Evolutionary conservation across 2,329 filamentous ascomycete species (phyloP).

Genomic region (Thielaviopsis cerberus): DNA sequence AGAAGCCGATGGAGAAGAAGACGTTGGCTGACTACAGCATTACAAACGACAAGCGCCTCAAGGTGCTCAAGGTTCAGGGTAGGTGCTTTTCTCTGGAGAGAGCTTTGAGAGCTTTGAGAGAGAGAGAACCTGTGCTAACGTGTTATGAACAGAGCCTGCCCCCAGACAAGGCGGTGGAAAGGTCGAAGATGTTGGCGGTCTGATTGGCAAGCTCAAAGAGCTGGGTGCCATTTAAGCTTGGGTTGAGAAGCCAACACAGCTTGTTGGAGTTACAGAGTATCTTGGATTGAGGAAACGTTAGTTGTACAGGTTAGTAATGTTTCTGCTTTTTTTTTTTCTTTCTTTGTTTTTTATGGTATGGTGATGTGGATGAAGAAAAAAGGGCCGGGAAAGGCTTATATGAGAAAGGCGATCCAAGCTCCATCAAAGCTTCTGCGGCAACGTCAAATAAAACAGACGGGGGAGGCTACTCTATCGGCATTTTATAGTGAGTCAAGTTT

Average conservation of each 20-base stretch:
- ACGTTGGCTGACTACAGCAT: conserved; percentile 66
- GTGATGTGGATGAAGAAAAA: neutral
- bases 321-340: neutral
- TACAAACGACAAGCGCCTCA: conserved; percentile 56
- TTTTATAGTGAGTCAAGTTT: neutral
- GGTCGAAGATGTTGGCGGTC: conserved; percentile 91
- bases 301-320: neutral
- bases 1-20: conserved; percentile 95
- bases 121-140: conserved; percentile 9
- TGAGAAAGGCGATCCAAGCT: neutral
- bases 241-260: neutral
- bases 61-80: conserved; percentile 78
- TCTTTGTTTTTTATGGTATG: neutral
- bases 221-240: conserved; percentile 58
- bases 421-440: neutral
- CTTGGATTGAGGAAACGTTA: neutral
- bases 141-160: conserved; percentile 46
- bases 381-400: neutral
- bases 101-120: neutral
- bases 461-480: neutral
- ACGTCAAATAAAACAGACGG: neutral
- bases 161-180: conserved; percentile 83
- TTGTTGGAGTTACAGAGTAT: neutral
- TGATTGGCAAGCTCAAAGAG: conserved; percentile 88
- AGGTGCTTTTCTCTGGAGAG: conserved; percentile 19